Percentiles rank a stretch among this genome's conserved stretches.
These are phyloP conservation scores for Lipomyces kockii DNA, from an alignment of 805 yeast species.

Conservation along the genomic window DNA sequence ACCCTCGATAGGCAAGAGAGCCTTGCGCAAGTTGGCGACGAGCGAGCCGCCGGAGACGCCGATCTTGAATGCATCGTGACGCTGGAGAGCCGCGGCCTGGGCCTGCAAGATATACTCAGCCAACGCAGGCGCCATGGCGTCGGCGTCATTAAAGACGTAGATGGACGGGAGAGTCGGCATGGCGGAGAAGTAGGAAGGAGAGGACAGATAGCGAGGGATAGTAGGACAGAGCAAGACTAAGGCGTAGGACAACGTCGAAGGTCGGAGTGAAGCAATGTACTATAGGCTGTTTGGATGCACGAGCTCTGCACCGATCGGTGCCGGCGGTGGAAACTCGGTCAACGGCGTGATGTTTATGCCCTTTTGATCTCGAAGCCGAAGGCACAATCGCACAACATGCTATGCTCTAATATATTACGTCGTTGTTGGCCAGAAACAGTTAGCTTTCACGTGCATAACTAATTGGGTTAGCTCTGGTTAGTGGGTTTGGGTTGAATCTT, in stretches of 20 bases:
- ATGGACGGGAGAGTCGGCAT: conserved; percentile 79
- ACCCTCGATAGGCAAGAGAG: conserved; percentile 73
- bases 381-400: neutral
- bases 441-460: neutral
- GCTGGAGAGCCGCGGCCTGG: conserved; percentile 73
- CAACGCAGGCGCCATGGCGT: conserved; percentile 93
- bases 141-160: conserved; percentile 87
- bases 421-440: neutral
- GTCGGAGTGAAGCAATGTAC: neutral
- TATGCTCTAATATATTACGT: neutral
- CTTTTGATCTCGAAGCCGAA: neutral
- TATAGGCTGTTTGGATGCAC: neutral
- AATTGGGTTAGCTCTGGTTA: neutral
- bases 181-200: neutral
- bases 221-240: neutral
- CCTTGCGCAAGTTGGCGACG: conserved; percentile 83
- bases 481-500: too few species aligned
- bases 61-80: conserved; percentile 77
- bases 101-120: conserved; percentile 93
- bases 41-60: conserved; percentile 94
- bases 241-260: too few species aligned
- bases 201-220: neutral
- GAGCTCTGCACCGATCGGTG: neutral
- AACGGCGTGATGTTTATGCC: neutral
- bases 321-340: neutral